Base-by-base conservation (phyloP, 2,329 filamentous ascomycete genomes). In the Hymenoscyphus repandus region DNA sequence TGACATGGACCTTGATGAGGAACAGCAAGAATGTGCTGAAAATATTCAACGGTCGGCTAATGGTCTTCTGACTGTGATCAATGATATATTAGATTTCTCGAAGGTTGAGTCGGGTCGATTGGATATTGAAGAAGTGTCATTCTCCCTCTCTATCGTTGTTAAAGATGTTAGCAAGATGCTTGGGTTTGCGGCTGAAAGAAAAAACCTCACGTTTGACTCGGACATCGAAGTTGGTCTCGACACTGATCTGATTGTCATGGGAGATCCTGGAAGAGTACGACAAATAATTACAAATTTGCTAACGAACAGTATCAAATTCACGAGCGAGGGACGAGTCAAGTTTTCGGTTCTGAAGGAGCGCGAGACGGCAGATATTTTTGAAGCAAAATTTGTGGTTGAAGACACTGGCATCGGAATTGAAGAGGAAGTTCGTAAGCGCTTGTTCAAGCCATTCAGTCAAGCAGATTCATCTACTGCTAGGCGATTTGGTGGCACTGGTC, bases 1-100 rank as follows among this genome's bases (percentile, higher is more conserved):
- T 30, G 85, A 88, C 54, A 86, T 83, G 63, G 69, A 79, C 13
- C 68, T 91, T 20, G 76, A 82, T 47, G 74, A 78, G n/a, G 86
- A 90, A 58, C 85, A 90, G 61, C 75, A 78, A 51, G 86, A 90
- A 50, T 88, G 82, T 54, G 83, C 86, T 2, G 85, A 89, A 58
- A 90, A 89, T 54, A 88, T 92, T 6, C 83, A 88, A 61, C 78
- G 85, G 46, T 91, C 86, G 5, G 88, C 86, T 0, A 90, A 92
- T 56, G 89, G 87, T 1, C 71, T 95, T 2, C 73, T 95, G 17
- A 92, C 88, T 0, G 86, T 95, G 37, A 95, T 95, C 68, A 95
- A 95, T 62, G 90, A 95, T 62, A 95, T 95, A 49, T 73, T 95
- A 1, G 90, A 95, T 68, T 91, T 95, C 65, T 93, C 88, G 3